These are phyloP conservation scores for carrot (Daucus carota) DNA, from an alignment of 129 eudicot species.

Conservation along the genomic window DNA sequence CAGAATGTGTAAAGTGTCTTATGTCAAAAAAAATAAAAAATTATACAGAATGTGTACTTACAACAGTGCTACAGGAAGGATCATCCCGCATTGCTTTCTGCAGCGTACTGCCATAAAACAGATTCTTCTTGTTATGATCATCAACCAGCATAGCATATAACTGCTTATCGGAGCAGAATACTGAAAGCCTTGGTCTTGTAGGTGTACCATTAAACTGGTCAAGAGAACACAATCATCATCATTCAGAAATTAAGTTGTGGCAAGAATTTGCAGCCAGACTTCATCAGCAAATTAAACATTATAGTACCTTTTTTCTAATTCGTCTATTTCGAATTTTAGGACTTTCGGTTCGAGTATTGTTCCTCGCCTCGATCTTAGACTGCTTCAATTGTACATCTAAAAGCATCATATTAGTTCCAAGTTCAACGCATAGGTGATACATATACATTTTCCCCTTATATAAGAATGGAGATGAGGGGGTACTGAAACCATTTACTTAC, in stretches of 20 bases:
- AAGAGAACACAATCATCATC: neutral
- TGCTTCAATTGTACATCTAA: constrained; percentile 29
- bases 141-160: constrained; percentile 85
- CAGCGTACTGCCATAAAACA: constrained; percentile 76
- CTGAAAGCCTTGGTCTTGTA: constrained; percentile 91
- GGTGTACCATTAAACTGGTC: constrained; percentile 77
- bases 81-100: constrained; percentile 58
- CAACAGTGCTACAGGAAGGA: constrained; percentile 52
- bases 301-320: constrained; percentile 68
- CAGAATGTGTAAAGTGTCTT: constrained; percentile 7
- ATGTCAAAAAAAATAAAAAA: no score
- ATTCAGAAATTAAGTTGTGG: neutral
- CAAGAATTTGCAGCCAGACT: no score
- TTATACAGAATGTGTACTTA: constrained; percentile 25
- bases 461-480: neutral
- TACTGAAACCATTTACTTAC: neutral
- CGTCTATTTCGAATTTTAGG: constrained; percentile 71
- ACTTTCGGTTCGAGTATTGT: constrained; percentile 47
- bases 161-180: constrained; percentile 82
- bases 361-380: constrained; percentile 52
- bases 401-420: neutral
- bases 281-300: no score
- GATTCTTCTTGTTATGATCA: constrained; percentile 78
- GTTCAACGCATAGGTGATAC: neutral
- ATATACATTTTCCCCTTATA: no score